Evolutionary conservation across 163 green algal species (phyloP), one percentile per base, ranked within the genome.

Genomic region (Prototheca cutis): DNA sequence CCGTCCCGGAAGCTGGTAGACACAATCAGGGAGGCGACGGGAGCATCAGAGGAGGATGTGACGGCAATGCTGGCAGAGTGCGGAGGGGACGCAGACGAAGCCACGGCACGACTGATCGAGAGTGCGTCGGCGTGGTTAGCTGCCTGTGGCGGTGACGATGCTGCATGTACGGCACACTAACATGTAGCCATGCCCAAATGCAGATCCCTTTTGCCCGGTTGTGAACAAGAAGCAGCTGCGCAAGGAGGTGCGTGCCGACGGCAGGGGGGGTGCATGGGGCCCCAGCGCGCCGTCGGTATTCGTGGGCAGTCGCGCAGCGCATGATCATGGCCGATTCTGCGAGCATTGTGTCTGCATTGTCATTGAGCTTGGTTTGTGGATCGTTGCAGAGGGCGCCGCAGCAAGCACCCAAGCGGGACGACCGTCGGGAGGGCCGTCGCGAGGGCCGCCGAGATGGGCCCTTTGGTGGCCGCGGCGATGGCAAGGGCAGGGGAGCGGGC

Each of bases 61-160:
- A 13, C 29, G 28, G 32, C 34, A 31, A 58, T 58, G n/a, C 48
- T 79, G 45, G 59, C 54, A 13, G 69, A 79, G 45, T 78, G 69
- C 63, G 75, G 75, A n/a, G 69, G 68, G 33, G 73, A 80, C 40
- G 70, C 73, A 24, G 79, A 80, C 33, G 73, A 79, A 55, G 73
- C 73, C 40, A 79, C 70, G 4, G 52, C 49, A 25, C 45, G 70
- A 40, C 59, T 80, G 7, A 80, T 80, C 40, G 73, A 80, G 32
- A 76, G 73, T 80, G 54, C 61, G 73, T 64, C n/a, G 10, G 23
- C 36, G 36, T 45, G 36, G 36, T 15, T 10, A 45, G 13, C 13
- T 45, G 36, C 36, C 13, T 45, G 36, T 45, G 36, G 13, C 17
- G 13, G 17, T 45, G 36, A 45, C 36, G 17, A 21, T 45, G 13